Evolutionary conservation across 2,329 filamentous ascomycete species (phyloP).

Genomic region (Lasiodiplodia sp.): DNA sequence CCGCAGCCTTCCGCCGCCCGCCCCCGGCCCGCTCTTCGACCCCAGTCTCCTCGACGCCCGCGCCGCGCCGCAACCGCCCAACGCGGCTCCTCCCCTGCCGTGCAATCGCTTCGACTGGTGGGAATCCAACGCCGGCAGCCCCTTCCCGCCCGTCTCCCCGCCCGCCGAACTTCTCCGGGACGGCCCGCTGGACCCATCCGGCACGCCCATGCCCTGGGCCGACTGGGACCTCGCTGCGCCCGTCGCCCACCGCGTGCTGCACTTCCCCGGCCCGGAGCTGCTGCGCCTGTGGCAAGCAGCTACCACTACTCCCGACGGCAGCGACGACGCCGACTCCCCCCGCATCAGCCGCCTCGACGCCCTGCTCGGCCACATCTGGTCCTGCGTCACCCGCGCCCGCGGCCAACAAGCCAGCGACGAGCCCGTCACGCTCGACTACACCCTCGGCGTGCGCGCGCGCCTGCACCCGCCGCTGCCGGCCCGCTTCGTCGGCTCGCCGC

Average conservation of each 20-base stretch:
- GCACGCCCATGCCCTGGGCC: conserved; percentile 49
- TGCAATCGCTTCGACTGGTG: conserved; percentile 60
- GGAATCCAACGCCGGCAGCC: conserved; percentile 34
- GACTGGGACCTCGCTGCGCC: conserved; percentile 51
- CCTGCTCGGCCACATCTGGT: conserved; percentile 57
- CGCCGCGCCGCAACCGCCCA: too few relatives aligned
- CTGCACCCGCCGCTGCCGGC: conserved; percentile 51
- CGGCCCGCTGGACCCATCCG: conserved; percentile 36
- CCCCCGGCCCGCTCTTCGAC: conserved; percentile 48
- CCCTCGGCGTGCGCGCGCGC: conserved; percentile 51
- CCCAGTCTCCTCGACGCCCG: conserved; percentile 49
- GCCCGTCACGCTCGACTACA: conserved; percentile 50
- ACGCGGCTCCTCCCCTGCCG: too few relatives aligned
- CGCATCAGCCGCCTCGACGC: conserved; percentile 55
- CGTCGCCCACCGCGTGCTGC: conserved; percentile 45
- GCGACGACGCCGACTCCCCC: background rate
- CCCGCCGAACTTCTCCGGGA: conserved; percentile 34
- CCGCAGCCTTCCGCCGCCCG: conserved; percentile 31
- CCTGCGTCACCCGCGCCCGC: conserved; percentile 53
- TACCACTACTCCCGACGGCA: too few relatives aligned
- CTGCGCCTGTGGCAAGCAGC: conserved; percentile 42
- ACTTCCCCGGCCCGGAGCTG: conserved; percentile 49
- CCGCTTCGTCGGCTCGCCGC: conserved; percentile 54
- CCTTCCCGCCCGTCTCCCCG: conserved; percentile 23
- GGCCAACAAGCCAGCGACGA: conserved; percentile 37